Percentiles rank a stretch among this genome's conserved stretches.
These are phyloP conservation scores for Ceratocystis huliohia DNA, from an alignment of 2,329 filamentous ascomycete genomes.

Conservation along the genomic window DNA sequence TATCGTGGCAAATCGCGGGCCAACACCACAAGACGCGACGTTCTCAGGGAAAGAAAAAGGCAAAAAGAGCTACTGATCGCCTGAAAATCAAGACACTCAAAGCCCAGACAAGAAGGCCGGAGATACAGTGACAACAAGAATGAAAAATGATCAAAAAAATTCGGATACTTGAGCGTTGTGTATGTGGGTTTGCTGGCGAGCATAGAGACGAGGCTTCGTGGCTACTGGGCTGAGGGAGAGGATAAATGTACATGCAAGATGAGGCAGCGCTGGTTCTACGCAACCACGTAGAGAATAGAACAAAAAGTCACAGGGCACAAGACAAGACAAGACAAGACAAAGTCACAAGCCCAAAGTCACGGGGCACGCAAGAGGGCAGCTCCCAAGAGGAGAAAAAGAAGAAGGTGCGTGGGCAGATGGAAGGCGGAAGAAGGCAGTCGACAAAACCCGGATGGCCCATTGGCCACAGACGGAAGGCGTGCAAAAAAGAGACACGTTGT, in stretches of 20 bases:
- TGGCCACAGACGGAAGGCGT: neutral
- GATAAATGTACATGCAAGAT: neutral
- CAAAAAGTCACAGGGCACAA: neutral
- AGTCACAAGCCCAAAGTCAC: neutral
- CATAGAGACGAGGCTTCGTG: neutral
- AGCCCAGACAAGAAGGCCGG: neutral
- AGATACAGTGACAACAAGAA: neutral
- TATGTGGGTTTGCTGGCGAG: neutral
- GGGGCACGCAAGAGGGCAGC: neutral
- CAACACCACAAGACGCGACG: neutral
- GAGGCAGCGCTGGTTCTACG: too few relatives aligned
- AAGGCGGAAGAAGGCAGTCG: neutral
- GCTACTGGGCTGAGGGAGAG: neutral
- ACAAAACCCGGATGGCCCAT: neutral
- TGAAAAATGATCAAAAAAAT: constrained; percentile 2
- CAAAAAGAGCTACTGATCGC: neutral
- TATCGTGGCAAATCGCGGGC: neutral
- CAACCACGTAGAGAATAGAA: too few relatives aligned
- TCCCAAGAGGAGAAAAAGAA: neutral
- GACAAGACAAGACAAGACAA: neutral
- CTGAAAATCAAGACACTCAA: neutral
- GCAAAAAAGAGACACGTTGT: neutral
- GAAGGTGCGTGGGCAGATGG: neutral
- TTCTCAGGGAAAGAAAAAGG: neutral
- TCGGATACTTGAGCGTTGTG: neutral